phyloP scores from a whole-genome alignment of 306 rosid species.

The Morella rubra region DNA sequence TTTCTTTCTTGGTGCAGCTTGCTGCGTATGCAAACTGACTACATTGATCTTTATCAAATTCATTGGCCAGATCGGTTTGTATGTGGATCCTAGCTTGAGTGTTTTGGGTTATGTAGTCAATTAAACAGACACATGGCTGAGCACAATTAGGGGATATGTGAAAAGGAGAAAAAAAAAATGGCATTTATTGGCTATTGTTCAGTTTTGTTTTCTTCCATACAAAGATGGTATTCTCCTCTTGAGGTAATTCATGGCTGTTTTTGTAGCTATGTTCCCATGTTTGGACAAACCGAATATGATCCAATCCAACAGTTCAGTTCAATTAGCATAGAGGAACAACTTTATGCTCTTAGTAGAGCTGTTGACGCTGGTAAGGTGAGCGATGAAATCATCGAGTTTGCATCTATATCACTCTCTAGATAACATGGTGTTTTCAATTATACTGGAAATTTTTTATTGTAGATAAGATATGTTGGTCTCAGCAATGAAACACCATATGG shows the following conservation, averaged over 20 bases:
- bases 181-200: neutral
- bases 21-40: constrained; percentile 66
- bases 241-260: constrained; percentile 21
- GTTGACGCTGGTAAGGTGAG: constrained; percentile 74
- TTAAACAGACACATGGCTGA: neutral
- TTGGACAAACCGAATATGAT: constrained; percentile 86
- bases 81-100: constrained; percentile 29
- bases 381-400: constrained; percentile 18
- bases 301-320: constrained; percentile 59
- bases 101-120: constrained; percentile 14
- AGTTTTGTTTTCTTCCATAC: neutral
- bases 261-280: constrained; percentile 87
- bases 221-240: neutral
- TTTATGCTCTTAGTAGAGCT: constrained; percentile 66
- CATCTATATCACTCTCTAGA: neutral
- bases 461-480: constrained; percentile 83
- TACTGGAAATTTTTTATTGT: constrained; percentile 29
- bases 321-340: constrained; percentile 70
- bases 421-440: constrained; percentile 3
- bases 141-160: neutral
- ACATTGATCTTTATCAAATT: constrained; percentile 90
- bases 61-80: constrained; percentile 99
- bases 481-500: constrained; percentile 96
- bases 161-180: neutral
- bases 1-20: constrained; percentile 55